These are phyloP conservation scores for Penicillium paradoxum DNA, from an alignment of 495 filamentous ascomycete genomes.

Conservation along the genomic window DNA sequence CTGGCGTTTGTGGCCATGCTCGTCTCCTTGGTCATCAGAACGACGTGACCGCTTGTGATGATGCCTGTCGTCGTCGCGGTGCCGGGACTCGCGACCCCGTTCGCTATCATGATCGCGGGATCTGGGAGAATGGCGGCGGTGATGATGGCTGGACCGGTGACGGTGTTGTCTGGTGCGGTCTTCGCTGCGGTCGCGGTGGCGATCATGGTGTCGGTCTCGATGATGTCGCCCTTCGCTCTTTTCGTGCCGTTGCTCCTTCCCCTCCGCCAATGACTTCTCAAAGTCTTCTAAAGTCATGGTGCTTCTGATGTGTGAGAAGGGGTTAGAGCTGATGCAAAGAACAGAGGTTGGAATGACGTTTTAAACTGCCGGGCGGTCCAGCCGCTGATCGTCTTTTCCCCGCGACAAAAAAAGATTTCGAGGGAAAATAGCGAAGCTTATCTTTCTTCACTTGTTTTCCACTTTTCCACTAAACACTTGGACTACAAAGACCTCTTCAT, in stretches of 20 bases:
- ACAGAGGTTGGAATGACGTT: slow-evolving; percentile 34
- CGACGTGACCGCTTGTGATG: slow-evolving; percentile 53
- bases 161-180: slow-evolving; percentile 37
- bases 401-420: slow-evolving; percentile 33
- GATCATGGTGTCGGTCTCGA: slow-evolving; percentile 37
- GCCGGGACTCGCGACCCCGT: slow-evolving; percentile 30
- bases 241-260: slow-evolving; percentile 32
- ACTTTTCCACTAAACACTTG: not conserved
- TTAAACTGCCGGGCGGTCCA: slow-evolving; percentile 31
- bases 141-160: slow-evolving; percentile 35
- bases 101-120: slow-evolving; percentile 34
- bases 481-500: not conserved
- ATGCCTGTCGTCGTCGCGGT: slow-evolving; percentile 42
- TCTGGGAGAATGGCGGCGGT: slow-evolving; percentile 44
- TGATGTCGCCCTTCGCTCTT: slow-evolving; percentile 34
- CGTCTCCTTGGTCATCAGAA: slow-evolving; percentile 40
- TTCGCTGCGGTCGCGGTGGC: slow-evolving; percentile 36
- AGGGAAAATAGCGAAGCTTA: slow-evolving; percentile 18
- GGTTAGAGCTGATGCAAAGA: slow-evolving; percentile 11
- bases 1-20: slow-evolving; percentile 35
- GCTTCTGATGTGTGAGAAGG: not conserved
- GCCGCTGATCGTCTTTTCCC: slow-evolving; percentile 30
- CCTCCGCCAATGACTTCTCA: slow-evolving; percentile 46
- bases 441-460: slow-evolving; percentile 9
- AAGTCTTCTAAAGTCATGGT: slow-evolving; percentile 53